Base-by-base conservation (phyloP, 345 rosid genomes). In the Populus euphratica region DNA sequence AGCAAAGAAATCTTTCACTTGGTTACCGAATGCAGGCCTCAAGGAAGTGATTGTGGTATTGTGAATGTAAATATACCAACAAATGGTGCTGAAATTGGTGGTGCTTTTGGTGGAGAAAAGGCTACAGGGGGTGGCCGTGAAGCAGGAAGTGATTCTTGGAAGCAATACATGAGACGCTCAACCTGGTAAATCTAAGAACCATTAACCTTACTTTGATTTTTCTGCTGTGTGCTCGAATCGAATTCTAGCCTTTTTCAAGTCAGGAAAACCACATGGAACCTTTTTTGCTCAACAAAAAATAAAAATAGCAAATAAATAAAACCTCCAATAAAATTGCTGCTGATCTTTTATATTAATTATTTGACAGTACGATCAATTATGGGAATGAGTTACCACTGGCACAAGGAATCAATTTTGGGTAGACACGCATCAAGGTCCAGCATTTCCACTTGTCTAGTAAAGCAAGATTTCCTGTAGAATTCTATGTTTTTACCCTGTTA, bases 101-200 rank as follows among this genome's bases (percentile, higher is more conserved):
- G 99, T 65, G 98, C 98, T 44, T 93, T 95, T 64, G 98, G 99
- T 13, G 99, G 99, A 0, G 98, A 93, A 82, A 95, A 93, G 82
- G 98, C 93, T 8, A 93, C 99, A 7, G 97, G 99, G 9, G 98
- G 97, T 73, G 97, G 99, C 71, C 94, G 97, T 73, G 99, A 93
- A 89, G 98, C 98, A 35, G 99, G 99, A 79, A 96, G 98, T 36
- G 96, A 96, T 82, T 92, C 98, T 29, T 96, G 99, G 99, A 96
- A 96, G 86, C 99, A 96, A 78, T 96, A 96, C 79, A 93, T 96
- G 99, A 90, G 97, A 43, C 97, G 98, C 47, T 90, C 98, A 16
- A 96, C 98, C 63, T 93, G 99, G 99, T 96, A 91, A 81, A 64
- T 5, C 23, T 66, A 4, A 18, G n/a, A 13, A 31, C 2, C 29